Evolutionary conservation across 2,329 filamentous ascomycete species (phyloP), one percentile per base, ranked within the genome.

Genomic region (Elsinoe perseae): DNA sequence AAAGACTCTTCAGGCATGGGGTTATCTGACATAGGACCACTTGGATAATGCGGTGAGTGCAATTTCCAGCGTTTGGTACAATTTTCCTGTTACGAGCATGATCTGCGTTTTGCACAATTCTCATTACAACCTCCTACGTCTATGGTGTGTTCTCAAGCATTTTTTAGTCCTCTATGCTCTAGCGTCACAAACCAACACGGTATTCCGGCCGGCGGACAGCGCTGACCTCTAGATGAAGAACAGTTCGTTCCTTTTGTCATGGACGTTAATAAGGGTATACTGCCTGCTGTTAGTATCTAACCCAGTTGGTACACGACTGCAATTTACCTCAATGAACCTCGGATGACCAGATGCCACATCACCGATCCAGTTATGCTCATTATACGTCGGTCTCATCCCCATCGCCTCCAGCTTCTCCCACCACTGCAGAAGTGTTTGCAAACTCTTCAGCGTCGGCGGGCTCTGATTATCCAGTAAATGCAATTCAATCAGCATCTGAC

Each of bases 311-410:
- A 23, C 23, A 12, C 32, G 14, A 7, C 9, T 27, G n/a, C 20
- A 14, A 50, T 27, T 16, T 18, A 32, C 44, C 16, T 32, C 44
- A 32, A 50, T 32, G 14, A 50, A 50, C 16, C 44, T 50, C 14
- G 44, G 25, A 21, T 30, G 10, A 9, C 44, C 25, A 10, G 23
- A 20, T 14, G 25, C 44, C 25, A 32, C 44, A 32, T 50, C 44
- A 7, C 44, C 44, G 28, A 50, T 32, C 44, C 44, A 50, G 61
- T 72, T 50, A 63, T 58, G 32, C 65, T 68, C 44, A 63, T 38
- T 54, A 16, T 20, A 43, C 2, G 23, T 34, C 34, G 52, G 52
- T 10, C 52, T 42, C n/a, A 54, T 40, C 12, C 52, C 36, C 32
- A 40, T 27, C 20, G 34, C 32, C 23, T 54, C 52, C 20, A 54